Conservation (phyloP, 345 rosid species). For the Arabis alpina region DNA sequence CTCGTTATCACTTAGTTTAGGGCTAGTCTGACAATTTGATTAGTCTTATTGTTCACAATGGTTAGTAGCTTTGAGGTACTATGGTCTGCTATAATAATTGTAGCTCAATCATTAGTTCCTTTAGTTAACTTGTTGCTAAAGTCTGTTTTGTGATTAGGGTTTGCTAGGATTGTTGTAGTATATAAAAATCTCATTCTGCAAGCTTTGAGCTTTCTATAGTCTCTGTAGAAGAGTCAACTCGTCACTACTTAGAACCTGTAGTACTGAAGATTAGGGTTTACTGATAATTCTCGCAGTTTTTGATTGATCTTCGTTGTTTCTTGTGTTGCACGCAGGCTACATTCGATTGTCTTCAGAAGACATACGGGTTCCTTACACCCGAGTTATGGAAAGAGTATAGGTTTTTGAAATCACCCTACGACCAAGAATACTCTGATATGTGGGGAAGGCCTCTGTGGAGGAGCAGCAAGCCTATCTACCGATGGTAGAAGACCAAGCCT, state of each 20-base stretch:
- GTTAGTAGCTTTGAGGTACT: neutral
- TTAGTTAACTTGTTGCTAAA: neutral
- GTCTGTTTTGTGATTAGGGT: neutral
- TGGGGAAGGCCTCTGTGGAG: neutral
- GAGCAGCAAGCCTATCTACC: neutral
- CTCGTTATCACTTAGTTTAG: no score
- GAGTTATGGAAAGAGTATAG: conserved; percentile 27
- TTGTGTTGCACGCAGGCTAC: conserved; percentile 17
- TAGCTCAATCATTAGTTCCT: neutral
- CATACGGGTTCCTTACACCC: conserved; percentile 28
- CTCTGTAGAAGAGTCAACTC: neutral
- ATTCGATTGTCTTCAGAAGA: conserved; percentile 27
- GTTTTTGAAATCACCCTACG: neutral
- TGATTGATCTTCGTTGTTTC: neutral
- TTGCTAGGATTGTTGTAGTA: neutral
- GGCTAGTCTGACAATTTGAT: neutral
- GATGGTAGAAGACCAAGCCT: conserved; percentile 25
- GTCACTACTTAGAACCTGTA: neutral
- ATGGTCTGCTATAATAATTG: neutral
- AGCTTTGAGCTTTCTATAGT: neutral
- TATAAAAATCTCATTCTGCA: neutral
- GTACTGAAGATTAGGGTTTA: no score
- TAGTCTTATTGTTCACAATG: neutral
- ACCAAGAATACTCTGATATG: conserved; percentile 28
- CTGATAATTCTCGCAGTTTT: no score